Conservation (phyloP, 2,329 filamentous ascomycete genomes). For the Colletotrichum simmondsii region DNA sequence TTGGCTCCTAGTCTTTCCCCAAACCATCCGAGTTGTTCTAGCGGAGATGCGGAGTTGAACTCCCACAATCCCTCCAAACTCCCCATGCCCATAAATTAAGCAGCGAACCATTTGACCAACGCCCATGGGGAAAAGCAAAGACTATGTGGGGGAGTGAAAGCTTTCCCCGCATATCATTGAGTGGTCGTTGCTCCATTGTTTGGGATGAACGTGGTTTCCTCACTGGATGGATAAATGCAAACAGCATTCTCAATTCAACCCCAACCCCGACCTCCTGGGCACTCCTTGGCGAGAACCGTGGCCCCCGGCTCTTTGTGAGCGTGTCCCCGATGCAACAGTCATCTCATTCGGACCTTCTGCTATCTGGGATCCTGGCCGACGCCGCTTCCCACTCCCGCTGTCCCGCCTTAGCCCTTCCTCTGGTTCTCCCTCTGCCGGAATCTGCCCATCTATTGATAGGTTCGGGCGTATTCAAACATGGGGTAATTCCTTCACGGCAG, state of each 20-base stretch:
- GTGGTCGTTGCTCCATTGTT: neutral
- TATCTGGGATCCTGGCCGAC: conserved; percentile 2
- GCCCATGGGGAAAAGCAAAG: conserved; percentile 18
- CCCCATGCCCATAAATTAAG: conserved; percentile 18
- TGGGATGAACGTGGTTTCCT: neutral
- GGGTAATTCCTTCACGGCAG: neutral
- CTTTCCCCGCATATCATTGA: conserved; percentile 21
- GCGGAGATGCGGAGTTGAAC: conserved; percentile 19
- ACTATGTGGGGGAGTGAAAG: neutral
- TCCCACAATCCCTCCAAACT: neutral
- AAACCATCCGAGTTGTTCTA: neutral
- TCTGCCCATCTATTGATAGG: neutral
- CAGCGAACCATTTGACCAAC: conserved; percentile 15
- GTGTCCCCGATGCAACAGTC: conserved; percentile 3
- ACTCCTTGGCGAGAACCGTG: neutral
- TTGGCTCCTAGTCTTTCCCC: neutral
- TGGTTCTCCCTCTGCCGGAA: neutral
- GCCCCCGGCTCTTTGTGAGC: conserved; percentile 8
- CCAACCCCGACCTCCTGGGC: neutral
- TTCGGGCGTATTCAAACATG: neutral
- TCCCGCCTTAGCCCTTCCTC: conserved; percentile 21
- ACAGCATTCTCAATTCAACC: neutral
- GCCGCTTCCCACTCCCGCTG: conserved; percentile 26
- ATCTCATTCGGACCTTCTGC: conserved; percentile 34
- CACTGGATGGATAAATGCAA: conserved; percentile 33